Conservation (phyloP, 441 rosid species). For the Codiaeum variegatum region DNA sequence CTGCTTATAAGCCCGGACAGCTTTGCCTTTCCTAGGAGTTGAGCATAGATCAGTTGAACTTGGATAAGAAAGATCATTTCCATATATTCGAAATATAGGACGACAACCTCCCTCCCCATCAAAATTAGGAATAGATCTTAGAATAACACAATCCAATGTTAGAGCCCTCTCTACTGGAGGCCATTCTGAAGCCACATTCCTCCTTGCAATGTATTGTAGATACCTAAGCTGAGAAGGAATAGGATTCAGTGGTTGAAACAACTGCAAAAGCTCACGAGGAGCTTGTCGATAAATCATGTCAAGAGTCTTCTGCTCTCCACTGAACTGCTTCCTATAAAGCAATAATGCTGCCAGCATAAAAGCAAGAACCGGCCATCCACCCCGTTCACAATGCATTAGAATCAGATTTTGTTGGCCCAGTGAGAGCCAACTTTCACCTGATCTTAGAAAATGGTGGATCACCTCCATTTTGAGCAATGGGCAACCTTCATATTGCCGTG, state of each 20-base stretch:
- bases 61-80: slow-evolving; percentile 69
- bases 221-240: slow-evolving; percentile 86
- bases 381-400: slow-evolving; percentile 74
- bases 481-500: slow-evolving; percentile 81
- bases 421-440: slow-evolving; percentile 81
- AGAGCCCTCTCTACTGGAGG: slow-evolving; percentile 88
- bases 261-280: slow-evolving; percentile 72
- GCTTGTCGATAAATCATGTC: slow-evolving; percentile 88
- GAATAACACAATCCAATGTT: slow-evolving; percentile 77
- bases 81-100: slow-evolving; percentile 81
- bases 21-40: slow-evolving; percentile 60
- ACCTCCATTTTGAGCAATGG: slow-evolving; percentile 76
- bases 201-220: slow-evolving; percentile 76
- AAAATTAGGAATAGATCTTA: slow-evolving; percentile 72
- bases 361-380: slow-evolving; percentile 90
- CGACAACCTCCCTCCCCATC: slow-evolving; percentile 74
- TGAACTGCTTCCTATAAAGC: slow-evolving; percentile 63
- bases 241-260: slow-evolving; percentile 71
- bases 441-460: slow-evolving; percentile 73
- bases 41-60: slow-evolving; percentile 53
- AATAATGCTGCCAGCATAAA: slow-evolving; percentile 89
- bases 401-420: slow-evolving; percentile 70
- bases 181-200: slow-evolving; percentile 89
- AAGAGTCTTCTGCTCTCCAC: slow-evolving; percentile 68
- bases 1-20: slow-evolving; percentile 69